These are phyloP conservation scores for Mangifera indica DNA, from an alignment of 345 rosid genomes.

Conservation along the genomic window DNA sequence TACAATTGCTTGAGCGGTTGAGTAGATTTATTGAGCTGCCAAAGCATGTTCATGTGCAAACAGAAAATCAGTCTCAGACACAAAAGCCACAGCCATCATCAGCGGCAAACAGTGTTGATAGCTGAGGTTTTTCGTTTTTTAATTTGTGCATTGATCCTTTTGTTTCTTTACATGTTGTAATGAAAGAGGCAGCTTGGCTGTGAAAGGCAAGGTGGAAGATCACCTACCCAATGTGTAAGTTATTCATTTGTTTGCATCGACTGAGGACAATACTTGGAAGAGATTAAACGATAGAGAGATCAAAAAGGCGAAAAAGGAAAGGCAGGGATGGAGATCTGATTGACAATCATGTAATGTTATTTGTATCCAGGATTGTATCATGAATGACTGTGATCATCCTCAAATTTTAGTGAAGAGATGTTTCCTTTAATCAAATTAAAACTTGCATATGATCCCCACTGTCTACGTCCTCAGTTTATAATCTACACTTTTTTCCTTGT, in stretches of 20 bases:
- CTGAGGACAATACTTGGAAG: conserved; percentile 14
- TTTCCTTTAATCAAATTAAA: conserved; percentile 25
- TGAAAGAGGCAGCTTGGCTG: conserved; percentile 26
- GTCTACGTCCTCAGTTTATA: background rate
- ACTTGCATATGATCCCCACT: background rate
- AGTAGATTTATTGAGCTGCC: conserved; percentile 69
- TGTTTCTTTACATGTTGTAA: conserved; percentile 6
- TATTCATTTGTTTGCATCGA: conserved; percentile 37
- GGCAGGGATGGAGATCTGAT: conserved; percentile 9
- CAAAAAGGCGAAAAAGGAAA: conserved; percentile 11
- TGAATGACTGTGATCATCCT: conserved; percentile 42
- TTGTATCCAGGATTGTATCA: conserved; percentile 25
- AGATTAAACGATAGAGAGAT: conserved; percentile 10
- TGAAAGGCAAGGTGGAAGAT: conserved; percentile 51
- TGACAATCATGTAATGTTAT: conserved; percentile 10
- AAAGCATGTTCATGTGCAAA: conserved; percentile 49
- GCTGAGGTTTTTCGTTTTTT: conserved; percentile 31
- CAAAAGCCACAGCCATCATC: conserved; percentile 38
- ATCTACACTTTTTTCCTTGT: no score
- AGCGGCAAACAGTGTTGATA: conserved; percentile 35
- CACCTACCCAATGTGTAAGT: conserved; percentile 35
- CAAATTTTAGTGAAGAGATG: conserved; percentile 52
- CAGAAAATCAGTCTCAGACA: conserved; percentile 37
- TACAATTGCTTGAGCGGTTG: conserved; percentile 78
- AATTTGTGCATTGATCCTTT: conserved; percentile 20